Evolutionary conservation across 2,329 filamentous ascomycete genomes (phyloP).

Genomic region (Taxawa tesnikishii): DNA sequence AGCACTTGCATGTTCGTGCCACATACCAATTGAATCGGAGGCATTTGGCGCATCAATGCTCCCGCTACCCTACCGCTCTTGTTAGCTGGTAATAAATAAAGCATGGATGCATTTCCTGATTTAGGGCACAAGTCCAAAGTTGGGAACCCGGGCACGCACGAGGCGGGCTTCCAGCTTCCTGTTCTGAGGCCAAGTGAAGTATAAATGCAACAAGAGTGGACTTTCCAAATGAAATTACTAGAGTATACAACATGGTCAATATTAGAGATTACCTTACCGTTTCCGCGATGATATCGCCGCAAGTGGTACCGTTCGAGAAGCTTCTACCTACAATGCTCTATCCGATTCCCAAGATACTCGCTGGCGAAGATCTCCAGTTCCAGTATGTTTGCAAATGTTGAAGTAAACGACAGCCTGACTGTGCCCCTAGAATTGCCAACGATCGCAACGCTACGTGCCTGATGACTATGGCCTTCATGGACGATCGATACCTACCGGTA

Average conservation of each 20-base stretch:
- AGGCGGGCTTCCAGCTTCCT: not conserved
- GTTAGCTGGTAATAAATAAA: not conserved
- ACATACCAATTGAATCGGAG: not conserved
- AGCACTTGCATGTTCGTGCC: not conserved
- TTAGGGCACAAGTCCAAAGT: not conserved
- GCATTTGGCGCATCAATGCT: not conserved
- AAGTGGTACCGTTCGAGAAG: not conserved
- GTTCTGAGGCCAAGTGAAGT: not conserved
- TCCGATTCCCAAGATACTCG: not conserved
- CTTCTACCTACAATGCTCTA: not conserved
- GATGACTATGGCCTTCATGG: not conserved
- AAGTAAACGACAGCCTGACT: not conserved
- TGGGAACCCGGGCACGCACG: not conserved
- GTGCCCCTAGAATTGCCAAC: not conserved
- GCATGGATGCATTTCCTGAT: not conserved
- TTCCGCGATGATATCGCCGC: not conserved
- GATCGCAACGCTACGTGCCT: not conserved
- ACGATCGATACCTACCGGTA: not conserved
- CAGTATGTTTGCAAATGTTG: not conserved
- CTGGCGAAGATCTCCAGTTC: not conserved
- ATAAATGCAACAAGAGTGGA: not conserved
- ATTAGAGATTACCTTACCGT: not conserved
- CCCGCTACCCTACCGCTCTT: not conserved
- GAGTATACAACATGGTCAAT: not conserved
- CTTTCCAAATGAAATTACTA: not conserved